These are phyloP conservation scores for Trichoderma semiorbis DNA, from an alignment of 2,329 filamentous ascomycete species.

Conservation along the genomic window DNA sequence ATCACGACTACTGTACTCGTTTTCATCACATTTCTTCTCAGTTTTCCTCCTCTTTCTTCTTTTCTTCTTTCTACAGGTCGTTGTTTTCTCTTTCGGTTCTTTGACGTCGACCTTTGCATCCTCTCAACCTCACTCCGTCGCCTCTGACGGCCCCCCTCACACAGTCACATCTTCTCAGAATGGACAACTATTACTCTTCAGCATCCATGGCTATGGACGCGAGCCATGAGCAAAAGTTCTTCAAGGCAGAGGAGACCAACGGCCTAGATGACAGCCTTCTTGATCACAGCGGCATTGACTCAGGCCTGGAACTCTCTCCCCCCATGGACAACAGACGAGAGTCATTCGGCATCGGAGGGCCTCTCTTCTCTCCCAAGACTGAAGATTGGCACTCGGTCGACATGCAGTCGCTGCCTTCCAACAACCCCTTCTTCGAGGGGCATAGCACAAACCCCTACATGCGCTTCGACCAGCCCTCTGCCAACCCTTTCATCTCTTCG, in stretches of 20 bases:
- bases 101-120: constrained; percentile 5
- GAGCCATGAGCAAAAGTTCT: constrained; percentile 51
- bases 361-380: constrained; percentile 63
- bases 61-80: neutral
- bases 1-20: constrained; percentile 11
- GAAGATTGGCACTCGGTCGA: constrained; percentile 63
- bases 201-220: constrained; percentile 53
- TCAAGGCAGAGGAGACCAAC: constrained; percentile 60
- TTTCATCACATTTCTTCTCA: neutral
- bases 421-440: constrained; percentile 59
- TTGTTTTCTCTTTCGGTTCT: neutral
- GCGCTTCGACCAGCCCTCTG: constrained; percentile 54
- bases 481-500: constrained; percentile 38
- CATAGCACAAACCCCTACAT: constrained; percentile 60
- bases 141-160: neutral
- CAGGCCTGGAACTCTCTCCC: constrained; percentile 60
- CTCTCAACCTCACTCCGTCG: constrained; percentile 1
- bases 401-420: constrained; percentile 61
- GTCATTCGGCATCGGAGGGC: constrained; percentile 54
- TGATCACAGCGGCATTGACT: constrained; percentile 58
- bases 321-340: constrained; percentile 62
- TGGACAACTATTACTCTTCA: constrained; percentile 47
- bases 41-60: neutral
- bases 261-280: constrained; percentile 60
- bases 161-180: neutral